Conservation (phyloP, 192 early-diverging fungal species). For the Podila epicladia region DNA sequence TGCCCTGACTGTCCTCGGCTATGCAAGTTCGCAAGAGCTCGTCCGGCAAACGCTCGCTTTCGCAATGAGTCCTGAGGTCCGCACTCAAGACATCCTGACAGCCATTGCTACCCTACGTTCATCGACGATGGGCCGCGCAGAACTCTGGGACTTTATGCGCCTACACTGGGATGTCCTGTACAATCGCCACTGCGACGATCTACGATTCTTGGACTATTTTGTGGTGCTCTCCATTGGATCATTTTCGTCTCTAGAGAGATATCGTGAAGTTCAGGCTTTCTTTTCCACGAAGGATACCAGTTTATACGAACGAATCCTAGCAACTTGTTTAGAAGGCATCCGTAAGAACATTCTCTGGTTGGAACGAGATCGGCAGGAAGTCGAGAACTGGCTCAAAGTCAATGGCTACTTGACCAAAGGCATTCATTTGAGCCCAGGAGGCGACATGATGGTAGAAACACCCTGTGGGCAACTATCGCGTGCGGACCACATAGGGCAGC, state of each 20-base stretch:
- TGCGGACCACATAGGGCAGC: neutral
- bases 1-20: conserved; percentile 69
- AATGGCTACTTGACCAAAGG: conserved; percentile 26
- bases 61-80: conserved; percentile 65
- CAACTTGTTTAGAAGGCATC: conserved; percentile 69
- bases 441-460: too few relatives aligned
- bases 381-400: conserved; percentile 32
- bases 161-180: conserved; percentile 64
- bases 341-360: conserved; percentile 58
- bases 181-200: conserved; percentile 63
- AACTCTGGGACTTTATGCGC: conserved; percentile 76
- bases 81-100: conserved; percentile 67
- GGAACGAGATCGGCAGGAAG: conserved; percentile 42
- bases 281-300: conserved; percentile 64
- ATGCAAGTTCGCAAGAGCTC: conserved; percentile 55
- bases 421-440: neutral
- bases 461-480: neutral
- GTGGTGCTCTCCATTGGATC: conserved; percentile 58
- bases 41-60: conserved; percentile 62
- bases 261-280: conserved; percentile 63
- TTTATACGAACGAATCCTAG: conserved; percentile 62
- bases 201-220: conserved; percentile 69
- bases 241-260: conserved; percentile 58
- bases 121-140: conserved; percentile 59
- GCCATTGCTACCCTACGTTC: conserved; percentile 58